Evolutionary conservation across 768 basidiomycete species (phyloP), one percentile per base, ranked within the genome.

Genomic region (Leccinum rimulosum): DNA sequence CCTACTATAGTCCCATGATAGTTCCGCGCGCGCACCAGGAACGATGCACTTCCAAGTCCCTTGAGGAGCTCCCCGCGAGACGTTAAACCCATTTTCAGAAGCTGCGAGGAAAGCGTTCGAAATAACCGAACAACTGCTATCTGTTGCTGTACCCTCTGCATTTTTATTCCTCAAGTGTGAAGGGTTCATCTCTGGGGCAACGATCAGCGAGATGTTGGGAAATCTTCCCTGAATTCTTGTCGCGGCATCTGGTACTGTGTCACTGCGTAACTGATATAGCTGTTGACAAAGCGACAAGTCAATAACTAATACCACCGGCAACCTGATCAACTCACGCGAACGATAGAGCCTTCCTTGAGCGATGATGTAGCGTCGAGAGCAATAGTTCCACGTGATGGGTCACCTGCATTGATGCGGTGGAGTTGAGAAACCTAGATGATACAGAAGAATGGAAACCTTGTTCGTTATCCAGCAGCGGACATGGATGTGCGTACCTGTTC

Each of bases 371-470:
- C 74, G 22, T 84, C 82, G 1, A 92, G 74, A 1, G 89, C 83
- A 14, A 91, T 78, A 4, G 80, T 79, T 3, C 90, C 90, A 6
- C 86, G 80, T 15, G 84, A 84, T 2, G 88, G 89, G 66, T 88
- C 88, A 3, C 90, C 90, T 0, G 89, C 85, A 25, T 78, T 83
- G 58, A 92, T 85, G 56, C 74, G 79, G 64, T 82, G 82, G 40
- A 87, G 75, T 50, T 80, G 79, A 22, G 67, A 65, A 3, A 81
- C 61, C 82, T 85, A 54, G 9, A 31, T 36, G 54, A 30, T 33
- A 11, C 22, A 40, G 49, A 6, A 48, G 25, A 22, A 6, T 2
- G 33, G 4, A 31, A 38, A 43, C 36, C 45, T 45, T 28, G 4
- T 48, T 11, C 2, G 54, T 31, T 22, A n/a, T 35, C 11, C 14